Evolutionary conservation across 441 rosid species (phyloP).

Genomic region (Pelargonium citronellum): DNA sequence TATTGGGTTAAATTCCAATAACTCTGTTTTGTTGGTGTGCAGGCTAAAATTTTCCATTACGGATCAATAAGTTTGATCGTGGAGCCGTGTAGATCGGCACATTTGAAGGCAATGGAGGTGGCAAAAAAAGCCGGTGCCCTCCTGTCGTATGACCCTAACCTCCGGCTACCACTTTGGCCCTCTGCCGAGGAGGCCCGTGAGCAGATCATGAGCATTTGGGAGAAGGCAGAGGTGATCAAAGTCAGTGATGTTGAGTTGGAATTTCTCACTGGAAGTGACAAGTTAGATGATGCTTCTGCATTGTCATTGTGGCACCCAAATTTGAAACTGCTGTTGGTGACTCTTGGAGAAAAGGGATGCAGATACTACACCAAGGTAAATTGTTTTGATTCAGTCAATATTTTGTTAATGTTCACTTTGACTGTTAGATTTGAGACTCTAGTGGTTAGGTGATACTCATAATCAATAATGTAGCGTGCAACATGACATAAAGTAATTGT

Average conservation of each 20-base stretch:
- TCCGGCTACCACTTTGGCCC: conserved; percentile 84
- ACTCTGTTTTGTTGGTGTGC: background rate
- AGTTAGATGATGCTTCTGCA: conserved; percentile 64
- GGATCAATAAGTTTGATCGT: conserved; percentile 95
- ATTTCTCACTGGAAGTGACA: conserved; percentile 73
- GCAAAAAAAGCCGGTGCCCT: conserved; percentile 81
- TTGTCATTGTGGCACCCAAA: conserved; percentile 76
- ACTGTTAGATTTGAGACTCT: conserved; percentile 20
- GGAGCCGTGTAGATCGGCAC: conserved; percentile 97
- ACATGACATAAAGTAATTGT: background rate
- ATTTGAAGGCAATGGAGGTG: conserved; percentile 79
- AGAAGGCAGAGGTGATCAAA: conserved; percentile 81
- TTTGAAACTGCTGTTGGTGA: conserved; percentile 73
- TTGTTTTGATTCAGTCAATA: background rate
- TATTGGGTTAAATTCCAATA: no score
- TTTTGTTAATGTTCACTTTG: conserved; percentile 6
- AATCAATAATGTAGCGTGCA: background rate
- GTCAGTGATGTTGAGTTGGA: conserved; percentile 86
- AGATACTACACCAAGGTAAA: conserved; percentile 83
- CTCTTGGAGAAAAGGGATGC: conserved; percentile 88
- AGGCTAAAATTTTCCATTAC: conserved; percentile 87
- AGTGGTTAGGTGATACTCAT: conserved; percentile 17
- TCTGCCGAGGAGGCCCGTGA: conserved; percentile 70
- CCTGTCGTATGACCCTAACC: conserved; percentile 88
- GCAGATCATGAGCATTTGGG: conserved; percentile 90